phyloP scores from a whole-genome alignment of 305 asterid species.

The Caryopteris hybrid region DNA sequence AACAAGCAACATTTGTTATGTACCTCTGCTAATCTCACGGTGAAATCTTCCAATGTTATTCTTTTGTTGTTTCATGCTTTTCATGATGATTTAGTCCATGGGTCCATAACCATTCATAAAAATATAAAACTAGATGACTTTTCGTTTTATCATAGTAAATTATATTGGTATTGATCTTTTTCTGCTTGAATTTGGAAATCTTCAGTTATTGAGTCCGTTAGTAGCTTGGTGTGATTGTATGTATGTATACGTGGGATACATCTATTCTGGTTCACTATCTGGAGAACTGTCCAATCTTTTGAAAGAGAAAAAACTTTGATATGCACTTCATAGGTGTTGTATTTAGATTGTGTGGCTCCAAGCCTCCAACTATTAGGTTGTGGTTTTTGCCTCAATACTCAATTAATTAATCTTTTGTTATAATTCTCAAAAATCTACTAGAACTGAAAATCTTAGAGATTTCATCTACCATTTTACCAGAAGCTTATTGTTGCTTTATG shows the following conservation, averaged over 20 bases:
- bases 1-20: background rate
- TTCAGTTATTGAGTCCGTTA: background rate
- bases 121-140: no score
- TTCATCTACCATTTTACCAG: background rate
- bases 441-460: background rate
- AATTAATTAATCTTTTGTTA: background rate
- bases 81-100: background rate
- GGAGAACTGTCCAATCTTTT: constrained; percentile 5
- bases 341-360: background rate
- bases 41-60: background rate
- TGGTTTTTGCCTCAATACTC: background rate
- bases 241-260: background rate
- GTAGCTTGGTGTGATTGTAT: background rate
- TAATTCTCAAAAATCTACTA: background rate
- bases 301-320: background rate
- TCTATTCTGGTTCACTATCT: background rate
- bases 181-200: background rate
- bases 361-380: background rate
- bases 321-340: background rate
- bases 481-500: background rate
- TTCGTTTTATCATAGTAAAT: background rate
- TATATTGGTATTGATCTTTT: background rate
- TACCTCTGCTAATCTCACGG: background rate
- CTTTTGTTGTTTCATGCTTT: background rate
- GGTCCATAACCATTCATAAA: background rate